Evolutionary conservation across 2,329 filamentous ascomycete genomes (phyloP), one percentile per base, ranked within the genome.

Genomic region (Sarocladiaceae sp.): DNA sequence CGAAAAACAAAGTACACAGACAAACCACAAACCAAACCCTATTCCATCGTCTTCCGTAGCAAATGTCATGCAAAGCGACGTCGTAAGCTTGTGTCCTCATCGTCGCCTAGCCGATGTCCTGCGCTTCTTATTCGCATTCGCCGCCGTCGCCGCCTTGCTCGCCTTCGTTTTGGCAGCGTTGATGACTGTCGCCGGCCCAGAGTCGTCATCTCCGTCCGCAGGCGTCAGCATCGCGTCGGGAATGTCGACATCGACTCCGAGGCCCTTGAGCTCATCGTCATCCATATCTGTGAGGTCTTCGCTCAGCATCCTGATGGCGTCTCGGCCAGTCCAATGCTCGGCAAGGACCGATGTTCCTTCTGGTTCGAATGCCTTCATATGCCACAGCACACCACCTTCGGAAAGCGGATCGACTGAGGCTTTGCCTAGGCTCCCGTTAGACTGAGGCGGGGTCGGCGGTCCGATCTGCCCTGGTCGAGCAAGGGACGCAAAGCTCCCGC

Each of bases 241-340:
- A 4, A 41, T 68, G 51, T 74, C 72, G 23, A 78, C 67, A 50
- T 77, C 74, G 40, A 71, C 68, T 26, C 68, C 73, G 26, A 88
- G 68, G 26, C 84, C 87, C 55, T 86, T 82, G 47, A 95, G 71
- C 64, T 91, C 88, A 43, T 94, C 89, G 51, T 96, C 90, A 55
- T 95, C 90, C 59, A 96, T 81, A 58, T 96, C 91, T 46, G 86
- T 94, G 18, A 96, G 73, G 53, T 91, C 87, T 62, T 95, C 90
- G 55, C 87, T 94, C 63, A 91, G 81, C 53, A 68, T 70, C 21
- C 75, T 68, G 27, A 72, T 41, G 18, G 43, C 80, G 45, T 90
- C 85, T 26, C 82, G 75, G 2, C 83, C 86, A 72, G 51, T 56
- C 58, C 60, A 63, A 43, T 80, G 74, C 63, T 91, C 85, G 51